Conservation (phyloP, 2,329 filamentous ascomycete genomes). For the Talaromyces islandicus region DNA sequence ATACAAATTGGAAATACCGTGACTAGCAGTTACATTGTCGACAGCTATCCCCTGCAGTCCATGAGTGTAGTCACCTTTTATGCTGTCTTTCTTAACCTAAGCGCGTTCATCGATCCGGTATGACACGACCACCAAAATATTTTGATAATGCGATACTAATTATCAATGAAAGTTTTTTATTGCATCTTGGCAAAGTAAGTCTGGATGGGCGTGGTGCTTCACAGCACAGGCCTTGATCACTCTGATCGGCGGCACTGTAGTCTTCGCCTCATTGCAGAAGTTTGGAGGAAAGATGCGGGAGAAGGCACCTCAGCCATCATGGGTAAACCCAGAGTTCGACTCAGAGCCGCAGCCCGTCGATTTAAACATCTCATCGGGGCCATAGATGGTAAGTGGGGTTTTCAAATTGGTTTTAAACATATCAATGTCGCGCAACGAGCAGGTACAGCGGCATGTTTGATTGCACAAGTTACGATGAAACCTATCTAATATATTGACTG, state of each 20-base stretch:
- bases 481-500: neutral
- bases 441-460: neutral
- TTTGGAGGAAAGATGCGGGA: conserved; percentile 35
- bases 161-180: conserved; percentile 43
- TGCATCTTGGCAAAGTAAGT: conserved; percentile 40
- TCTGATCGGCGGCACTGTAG: conserved; percentile 32
- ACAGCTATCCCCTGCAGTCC: conserved; percentile 50
- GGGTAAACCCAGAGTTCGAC: conserved; percentile 38
- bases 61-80: conserved; percentile 53
- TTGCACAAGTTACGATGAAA: neutral
- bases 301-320: conserved; percentile 33
- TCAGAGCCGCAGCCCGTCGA: neutral
- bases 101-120: conserved; percentile 42
- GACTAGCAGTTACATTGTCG: conserved; percentile 49
- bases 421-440: neutral
- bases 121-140: conserved; percentile 7
- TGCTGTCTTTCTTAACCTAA: conserved; percentile 48
- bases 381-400: neutral
- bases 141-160: neutral
- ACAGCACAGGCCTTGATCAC: conserved; percentile 44
- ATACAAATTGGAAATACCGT: conserved; percentile 54
- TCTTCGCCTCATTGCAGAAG: conserved; percentile 34
- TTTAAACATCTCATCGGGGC: neutral
- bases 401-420: neutral
- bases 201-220: conserved; percentile 49